Base-by-base conservation (phyloP, 2,329 filamentous ascomycete species). In the Epichloe coenophiala region DNA sequence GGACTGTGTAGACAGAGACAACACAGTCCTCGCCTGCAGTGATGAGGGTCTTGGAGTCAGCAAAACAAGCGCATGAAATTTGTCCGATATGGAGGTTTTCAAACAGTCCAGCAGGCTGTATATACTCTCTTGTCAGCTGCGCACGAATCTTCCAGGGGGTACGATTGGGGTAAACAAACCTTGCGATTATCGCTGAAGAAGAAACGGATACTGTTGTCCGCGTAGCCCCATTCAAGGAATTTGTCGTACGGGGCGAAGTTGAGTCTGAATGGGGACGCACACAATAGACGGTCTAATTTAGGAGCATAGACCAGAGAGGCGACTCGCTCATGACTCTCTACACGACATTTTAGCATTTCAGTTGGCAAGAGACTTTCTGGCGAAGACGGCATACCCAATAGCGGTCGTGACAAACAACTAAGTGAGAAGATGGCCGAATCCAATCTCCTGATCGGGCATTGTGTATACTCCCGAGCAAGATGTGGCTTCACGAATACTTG, bases 201-300 rank as follows among this genome's bases (percentile, higher is more conserved):
- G 72, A 98, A 97, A 4, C 93, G 84, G 31, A 98, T 78, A 57
- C 88, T 94, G 58, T 87, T 88, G 65, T 98, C 93, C 1, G 88
- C 86, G 59, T 94, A 97, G 1, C 91, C 91, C 91, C 91, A 97
- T 68, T 96, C 89, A 57, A 97, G 77, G 60, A 88, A 95, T 59
- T 89, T 89, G 67, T 97, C 90, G 61, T 88, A 95, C 0, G 91
- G 90, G 0, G 90, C 86, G 12, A 97, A 81, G 60, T 96, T 93
- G 41, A 96, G 74, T 19, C 88, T 79, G 66, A 95, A 88, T 0
- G 89, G 82, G 15, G 87, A 86, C 3, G 88, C 84, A 60, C 86
- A 94, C 3, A 97, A 73, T 4, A 97, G 71, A 13, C 87, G 83
- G 61, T 96, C 90, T 8, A 88, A 75, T 59, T 88, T 93, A 8